A percentile compares a stretch with the other conserved stretches of the same genome.
These are phyloP conservation scores for Solanum acaule DNA, from an alignment of 257 asterid genomes.

Conservation along the genomic window DNA sequence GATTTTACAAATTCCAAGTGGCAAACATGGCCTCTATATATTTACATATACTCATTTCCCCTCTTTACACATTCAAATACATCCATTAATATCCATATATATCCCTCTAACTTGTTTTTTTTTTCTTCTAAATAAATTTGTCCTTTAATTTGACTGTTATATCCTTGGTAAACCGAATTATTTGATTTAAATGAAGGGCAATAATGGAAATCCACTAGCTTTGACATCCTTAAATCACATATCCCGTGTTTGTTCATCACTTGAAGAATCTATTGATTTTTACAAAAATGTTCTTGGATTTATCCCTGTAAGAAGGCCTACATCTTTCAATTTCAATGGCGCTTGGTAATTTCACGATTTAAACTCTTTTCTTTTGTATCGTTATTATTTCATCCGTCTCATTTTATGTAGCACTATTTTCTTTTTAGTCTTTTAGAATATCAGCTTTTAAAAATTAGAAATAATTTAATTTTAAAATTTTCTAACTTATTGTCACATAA, in stretches of 20 bases:
- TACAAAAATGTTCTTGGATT: constrained; percentile 76
- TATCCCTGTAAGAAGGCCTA: constrained; percentile 69
- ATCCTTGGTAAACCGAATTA: not conserved
- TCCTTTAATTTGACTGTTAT: too few relatives aligned
- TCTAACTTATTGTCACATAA: too few relatives aligned
- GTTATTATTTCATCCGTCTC: not conserved
- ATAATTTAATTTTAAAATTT: too few relatives aligned
- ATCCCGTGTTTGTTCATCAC: constrained; percentile 70
- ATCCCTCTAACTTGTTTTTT: not conserved
- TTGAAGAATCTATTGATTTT: constrained; percentile 68
- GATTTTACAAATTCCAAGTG: not conserved
- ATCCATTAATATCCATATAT: not conserved
- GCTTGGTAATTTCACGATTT: constrained; percentile 20
- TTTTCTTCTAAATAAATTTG: not conserved
- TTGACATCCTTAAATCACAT: constrained; percentile 80
- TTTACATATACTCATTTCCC: not conserved
- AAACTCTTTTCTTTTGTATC: not conserved
- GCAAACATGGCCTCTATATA: not conserved
- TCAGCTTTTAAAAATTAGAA: too few relatives aligned
- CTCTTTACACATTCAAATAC: not conserved
- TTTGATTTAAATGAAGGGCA: constrained; percentile 34
- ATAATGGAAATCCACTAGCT: constrained; percentile 52
- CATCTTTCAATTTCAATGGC: constrained; percentile 69
- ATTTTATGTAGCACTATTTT: not conserved
- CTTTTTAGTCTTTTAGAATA: too few relatives aligned